Evolutionary conservation across 352 stramenopile genomes (phyloP), one percentile per base, ranked within the genome.

Genomic region (Phytophthora ohioensis): DNA sequence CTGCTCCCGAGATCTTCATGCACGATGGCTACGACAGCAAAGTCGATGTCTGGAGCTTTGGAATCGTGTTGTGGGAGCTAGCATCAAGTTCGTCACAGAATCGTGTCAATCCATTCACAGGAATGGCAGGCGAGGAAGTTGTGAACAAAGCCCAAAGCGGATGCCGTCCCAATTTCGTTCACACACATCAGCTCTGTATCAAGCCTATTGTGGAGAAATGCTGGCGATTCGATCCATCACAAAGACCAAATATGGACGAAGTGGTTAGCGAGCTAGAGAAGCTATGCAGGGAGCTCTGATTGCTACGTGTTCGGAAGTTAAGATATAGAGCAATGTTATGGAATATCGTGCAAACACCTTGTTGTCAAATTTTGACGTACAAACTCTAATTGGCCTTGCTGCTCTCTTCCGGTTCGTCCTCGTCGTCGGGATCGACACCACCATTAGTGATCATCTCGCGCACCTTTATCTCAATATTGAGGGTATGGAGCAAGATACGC

Each of bases 401-500:
- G 53, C 41, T 52, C 48, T 67, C 58, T 57, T 70, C 48, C 17
- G 45, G 46, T 43, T 69, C 52, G 2, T 60, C 52, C 2, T 64
- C 63, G 0, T 73, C 63, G 31, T 71, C 67, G 5, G 32, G 32
- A 7, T 79, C 62, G 11, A 71, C 39, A 5, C 64, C 64, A 9
- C 68, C 68, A 45, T 76, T 80, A 15, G 46, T 74, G 5, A 90
- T 62, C 39, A 83, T 67, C 43, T 89, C 80, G 31, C 64, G 69
- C 55, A 92, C 74, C 71, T 90, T 90, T 48, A 76, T 76, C 54
- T 93, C 83, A 30, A 90, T 91, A 59, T 77, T 78, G 17, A 83
- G 62, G 41, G 85, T 85, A 57, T 93, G 85, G 74, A 91, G 75
- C 63, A 91, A 67, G 39, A 93, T 93, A 12, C 83, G 83, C 70